Conservation (phyloP, 2,329 filamentous ascomycete species). For the Phyllosticta citrichinensis region DNA sequence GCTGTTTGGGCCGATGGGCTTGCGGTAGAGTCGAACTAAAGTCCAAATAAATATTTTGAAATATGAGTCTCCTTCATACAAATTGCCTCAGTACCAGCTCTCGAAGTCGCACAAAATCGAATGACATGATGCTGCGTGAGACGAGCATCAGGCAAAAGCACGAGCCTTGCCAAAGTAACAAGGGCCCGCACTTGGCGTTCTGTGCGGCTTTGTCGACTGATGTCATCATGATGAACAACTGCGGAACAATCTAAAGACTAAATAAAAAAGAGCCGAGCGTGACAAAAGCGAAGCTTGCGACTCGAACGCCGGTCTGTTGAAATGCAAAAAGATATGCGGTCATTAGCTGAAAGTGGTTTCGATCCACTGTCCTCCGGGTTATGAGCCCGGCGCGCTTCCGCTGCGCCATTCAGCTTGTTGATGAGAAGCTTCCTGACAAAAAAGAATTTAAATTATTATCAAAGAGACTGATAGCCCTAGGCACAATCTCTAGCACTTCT, state of each 20-base stretch:
- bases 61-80: background rate
- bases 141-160: background rate
- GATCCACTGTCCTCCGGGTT: constrained; percentile 24
- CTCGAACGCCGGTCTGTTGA: background rate
- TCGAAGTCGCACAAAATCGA: background rate
- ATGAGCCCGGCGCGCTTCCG: constrained; percentile 20
- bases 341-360: constrained; percentile 16
- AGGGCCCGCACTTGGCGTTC: background rate
- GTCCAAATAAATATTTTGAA: background rate
- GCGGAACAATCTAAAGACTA: too few relatives aligned
- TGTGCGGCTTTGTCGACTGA: background rate
- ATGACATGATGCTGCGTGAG: background rate
- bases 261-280: background rate
- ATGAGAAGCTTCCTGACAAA: too few relatives aligned
- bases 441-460: background rate
- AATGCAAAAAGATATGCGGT: background rate
- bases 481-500: background rate
- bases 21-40: background rate
- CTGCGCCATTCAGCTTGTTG: constrained; percentile 12
- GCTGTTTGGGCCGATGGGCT: background rate
- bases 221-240: background rate
- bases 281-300: background rate
- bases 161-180: background rate
- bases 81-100: background rate
- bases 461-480: background rate